A percentile compares a stretch with the other conserved stretches of the same genome.
Evolutionary conservation across 2,329 filamentous ascomycete genomes (phyloP).

Genomic region (Diaporthe vaccinii): DNA sequence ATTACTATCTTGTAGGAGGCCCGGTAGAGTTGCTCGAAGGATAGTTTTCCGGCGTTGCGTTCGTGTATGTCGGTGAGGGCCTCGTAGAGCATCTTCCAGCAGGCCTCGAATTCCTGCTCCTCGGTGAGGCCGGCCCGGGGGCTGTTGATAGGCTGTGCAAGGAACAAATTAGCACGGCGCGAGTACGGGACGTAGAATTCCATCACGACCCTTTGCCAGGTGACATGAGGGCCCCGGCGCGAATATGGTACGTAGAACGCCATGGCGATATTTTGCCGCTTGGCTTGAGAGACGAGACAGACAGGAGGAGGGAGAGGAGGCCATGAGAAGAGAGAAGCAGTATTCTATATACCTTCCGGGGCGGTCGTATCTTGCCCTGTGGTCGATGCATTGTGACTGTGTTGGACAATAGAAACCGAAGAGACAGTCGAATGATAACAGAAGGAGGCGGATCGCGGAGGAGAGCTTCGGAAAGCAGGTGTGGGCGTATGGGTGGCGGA

Average conservation of each 20-base stretch:
- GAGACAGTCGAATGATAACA: neutral
- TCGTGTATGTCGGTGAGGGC: constrained; percentile 91
- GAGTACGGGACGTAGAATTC: neutral
- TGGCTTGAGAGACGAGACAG: neutral
- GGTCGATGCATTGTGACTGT: constrained; percentile 38
- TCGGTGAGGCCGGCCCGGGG: constrained; percentile 55
- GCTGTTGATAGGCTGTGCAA: constrained; percentile 46
- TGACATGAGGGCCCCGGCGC: neutral
- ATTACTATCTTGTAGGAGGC: constrained; percentile 94
- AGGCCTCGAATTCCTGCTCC: constrained; percentile 84
- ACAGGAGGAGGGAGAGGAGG: neutral
- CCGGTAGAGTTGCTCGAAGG: constrained; percentile 96
- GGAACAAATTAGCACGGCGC: neutral
- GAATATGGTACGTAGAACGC: neutral
- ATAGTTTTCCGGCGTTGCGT: constrained; percentile 89
- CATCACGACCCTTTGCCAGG: neutral
- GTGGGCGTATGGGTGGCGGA: neutral
- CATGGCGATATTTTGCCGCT: neutral
- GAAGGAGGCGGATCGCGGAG: no score
- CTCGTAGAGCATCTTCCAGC: constrained; percentile 82
- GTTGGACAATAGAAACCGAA: constrained; percentile 6
- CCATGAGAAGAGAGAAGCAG: constrained; percentile 3
- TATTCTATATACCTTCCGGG: constrained; percentile 40
- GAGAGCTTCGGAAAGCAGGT: neutral
- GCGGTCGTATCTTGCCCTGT: constrained; percentile 38